Evolutionary conservation across 1,139 yeast genomes (phyloP).

Genomic region (Suhomyces bolitotheri): DNA sequence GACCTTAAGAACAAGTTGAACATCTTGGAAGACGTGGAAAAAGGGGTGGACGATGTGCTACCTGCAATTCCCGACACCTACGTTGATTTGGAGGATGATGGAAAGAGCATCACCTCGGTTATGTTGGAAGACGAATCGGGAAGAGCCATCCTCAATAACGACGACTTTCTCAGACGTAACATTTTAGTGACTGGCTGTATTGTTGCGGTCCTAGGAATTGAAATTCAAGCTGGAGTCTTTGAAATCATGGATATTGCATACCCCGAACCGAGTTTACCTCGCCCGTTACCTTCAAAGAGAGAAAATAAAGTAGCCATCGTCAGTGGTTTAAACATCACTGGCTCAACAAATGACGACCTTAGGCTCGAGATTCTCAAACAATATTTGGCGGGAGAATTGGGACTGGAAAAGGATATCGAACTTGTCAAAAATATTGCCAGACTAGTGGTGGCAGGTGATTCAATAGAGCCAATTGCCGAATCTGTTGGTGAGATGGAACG

Average conservation of each 20-base stretch:
- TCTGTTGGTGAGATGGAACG: slow-evolving; percentile 24
- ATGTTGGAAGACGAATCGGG: slow-evolving; percentile 95
- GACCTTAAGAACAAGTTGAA: slow-evolving; percentile 86
- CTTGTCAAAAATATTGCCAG: slow-evolving; percentile 43
- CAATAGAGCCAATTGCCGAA: slow-evolving; percentile 44
- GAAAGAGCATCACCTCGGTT: slow-evolving; percentile 49
- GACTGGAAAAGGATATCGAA: slow-evolving; percentile 30
- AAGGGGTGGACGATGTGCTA: slow-evolving; percentile 52
- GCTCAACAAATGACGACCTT: slow-evolving; percentile 38
- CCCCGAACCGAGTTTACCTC: slow-evolving; percentile 66
- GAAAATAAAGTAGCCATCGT: slow-evolving; percentile 55
- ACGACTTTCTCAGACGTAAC: slow-evolving; percentile 45
- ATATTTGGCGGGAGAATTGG: slow-evolving; percentile 69
- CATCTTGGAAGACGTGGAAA: slow-evolving; percentile 77
- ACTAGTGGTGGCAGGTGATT: slow-evolving; percentile 75
- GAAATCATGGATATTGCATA: slow-evolving; percentile 78
- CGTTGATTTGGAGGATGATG: slow-evolving; percentile 20
- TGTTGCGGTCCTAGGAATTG: slow-evolving; percentile 84
- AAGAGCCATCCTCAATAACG: slow-evolving; percentile 73
- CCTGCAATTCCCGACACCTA: slow-evolving; percentile 37
- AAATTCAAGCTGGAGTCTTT: slow-evolving; percentile 79
- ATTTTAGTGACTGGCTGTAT: slow-evolving; percentile 84
- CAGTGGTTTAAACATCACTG: slow-evolving; percentile 68
- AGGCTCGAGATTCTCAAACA: slow-evolving; percentile 66
- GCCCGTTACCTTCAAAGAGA: slow-evolving; percentile 23